These are phyloP conservation scores for Gnomoniopsis sp. DNA, from an alignment of 2,329 filamentous ascomycete species.

Conservation along the genomic window DNA sequence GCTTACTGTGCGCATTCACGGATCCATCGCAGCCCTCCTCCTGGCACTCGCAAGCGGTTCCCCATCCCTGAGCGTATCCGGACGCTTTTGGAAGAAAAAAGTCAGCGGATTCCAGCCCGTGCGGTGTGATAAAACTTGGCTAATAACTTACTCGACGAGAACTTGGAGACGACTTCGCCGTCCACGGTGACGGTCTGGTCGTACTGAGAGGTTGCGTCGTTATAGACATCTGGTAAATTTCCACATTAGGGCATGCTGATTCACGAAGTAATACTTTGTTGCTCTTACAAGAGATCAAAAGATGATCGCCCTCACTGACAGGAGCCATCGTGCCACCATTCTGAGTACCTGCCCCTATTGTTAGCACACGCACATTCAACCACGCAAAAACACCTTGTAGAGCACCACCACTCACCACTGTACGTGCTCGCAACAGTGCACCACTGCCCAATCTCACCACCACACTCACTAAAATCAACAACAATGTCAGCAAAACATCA, in stretches of 20 bases:
- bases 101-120: background rate
- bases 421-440: constrained; percentile 5
- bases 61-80: constrained; percentile 6
- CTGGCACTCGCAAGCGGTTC: constrained; percentile 5
- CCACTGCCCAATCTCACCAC: constrained; percentile 1
- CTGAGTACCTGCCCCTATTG: background rate
- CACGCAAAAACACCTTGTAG: background rate
- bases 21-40: background rate
- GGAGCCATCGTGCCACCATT: background rate
- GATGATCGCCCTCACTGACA: background rate
- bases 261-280: background rate
- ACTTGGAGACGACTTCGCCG: background rate
- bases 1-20: background rate
- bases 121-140: background rate
- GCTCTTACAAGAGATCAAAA: constrained; percentile 1
- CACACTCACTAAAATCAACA: background rate
- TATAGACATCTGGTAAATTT: background rate
- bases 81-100: background rate
- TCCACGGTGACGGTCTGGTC: constrained; percentile 4
- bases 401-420: background rate
- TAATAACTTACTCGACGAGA: background rate
- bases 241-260: background rate
- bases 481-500: background rate
- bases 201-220: constrained; percentile 1
- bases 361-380: background rate